Evolutionary conservation across 345 rosid genomes (phyloP).

Genomic region (Xanthoceras sorbifolium): DNA sequence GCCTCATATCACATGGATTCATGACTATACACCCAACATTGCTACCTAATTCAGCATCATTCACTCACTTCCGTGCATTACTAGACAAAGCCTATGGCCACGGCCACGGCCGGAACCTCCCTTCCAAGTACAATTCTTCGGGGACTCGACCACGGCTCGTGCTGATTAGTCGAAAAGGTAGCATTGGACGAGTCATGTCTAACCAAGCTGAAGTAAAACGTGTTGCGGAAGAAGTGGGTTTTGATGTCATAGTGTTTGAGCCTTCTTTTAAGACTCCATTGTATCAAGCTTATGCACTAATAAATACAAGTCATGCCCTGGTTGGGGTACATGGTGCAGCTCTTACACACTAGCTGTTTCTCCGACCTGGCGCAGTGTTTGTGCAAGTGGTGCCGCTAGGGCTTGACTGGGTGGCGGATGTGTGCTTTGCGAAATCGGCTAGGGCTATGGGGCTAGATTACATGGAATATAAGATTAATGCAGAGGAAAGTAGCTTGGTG

Average conservation of each 20-base stretch:
- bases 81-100: conserved; percentile 38
- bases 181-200: conserved; percentile 35
- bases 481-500: conserved; percentile 50
- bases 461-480: conserved; percentile 37
- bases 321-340: conserved; percentile 70
- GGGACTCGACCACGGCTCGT: conserved; percentile 29
- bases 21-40: conserved; percentile 35
- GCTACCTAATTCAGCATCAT: conserved; percentile 38
- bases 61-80: conserved; percentile 41
- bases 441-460: conserved; percentile 51
- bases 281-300: conserved; percentile 33
- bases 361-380: conserved; percentile 48
- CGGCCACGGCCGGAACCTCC: not conserved
- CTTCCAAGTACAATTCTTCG: not conserved
- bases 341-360: conserved; percentile 54
- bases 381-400: conserved; percentile 64
- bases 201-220: conserved; percentile 33
- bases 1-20: conserved; percentile 56
- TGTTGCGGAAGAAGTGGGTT: conserved; percentile 43
- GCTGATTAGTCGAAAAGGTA: conserved; percentile 28
- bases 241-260: conserved; percentile 42
- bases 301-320: conserved; percentile 57
- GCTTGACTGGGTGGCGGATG: conserved; percentile 40
- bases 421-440: conserved; percentile 40
- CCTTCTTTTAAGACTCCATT: conserved; percentile 32